A percentile compares a stretch with the other conserved stretches of the same genome.
These are phyloP conservation scores for Metschnikowia cubensis DNA, from an alignment of 805 yeast genomes.

Conservation along the genomic window DNA sequence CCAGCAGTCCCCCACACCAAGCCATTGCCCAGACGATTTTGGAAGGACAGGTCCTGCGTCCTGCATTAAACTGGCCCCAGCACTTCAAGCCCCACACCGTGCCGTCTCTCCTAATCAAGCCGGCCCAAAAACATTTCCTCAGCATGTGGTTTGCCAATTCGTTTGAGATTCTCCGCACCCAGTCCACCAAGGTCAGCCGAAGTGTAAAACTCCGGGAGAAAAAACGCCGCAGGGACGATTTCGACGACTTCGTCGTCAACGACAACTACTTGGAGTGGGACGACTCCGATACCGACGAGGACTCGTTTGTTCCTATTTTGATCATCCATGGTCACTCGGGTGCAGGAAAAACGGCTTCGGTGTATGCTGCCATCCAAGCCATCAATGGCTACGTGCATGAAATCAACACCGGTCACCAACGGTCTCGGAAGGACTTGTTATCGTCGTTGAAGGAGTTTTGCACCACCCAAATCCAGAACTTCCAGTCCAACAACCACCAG, in stretches of 20 bases:
- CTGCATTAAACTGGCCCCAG: conserved; percentile 25
- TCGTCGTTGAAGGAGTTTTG: conserved; percentile 70
- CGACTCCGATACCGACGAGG: conserved; percentile 29
- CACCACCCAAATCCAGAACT: conserved; percentile 63
- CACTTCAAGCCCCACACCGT: conserved; percentile 37
- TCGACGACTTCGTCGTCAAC: conserved; percentile 39
- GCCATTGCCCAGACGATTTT: background rate
- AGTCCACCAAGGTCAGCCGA: conserved; percentile 32
- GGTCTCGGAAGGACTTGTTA: conserved; percentile 69
- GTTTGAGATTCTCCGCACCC: conserved; percentile 29
- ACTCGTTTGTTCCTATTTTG: conserved; percentile 55
- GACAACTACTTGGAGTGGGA: conserved; percentile 21
- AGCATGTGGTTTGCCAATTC: conserved; percentile 40
- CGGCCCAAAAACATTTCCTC: conserved; percentile 20
- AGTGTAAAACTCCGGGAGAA: conserved; percentile 25
- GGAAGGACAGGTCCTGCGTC: background rate
- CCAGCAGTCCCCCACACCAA: background rate
- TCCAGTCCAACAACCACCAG: background rate
- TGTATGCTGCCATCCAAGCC: conserved; percentile 63
- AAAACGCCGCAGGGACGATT: conserved; percentile 21
- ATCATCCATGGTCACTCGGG: conserved; percentile 70
- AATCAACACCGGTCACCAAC: conserved; percentile 65
- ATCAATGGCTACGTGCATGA: conserved; percentile 74
- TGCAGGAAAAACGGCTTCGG: conserved; percentile 71
- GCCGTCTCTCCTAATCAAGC: conserved; percentile 32